These are phyloP conservation scores for Diutina pseudorugosa DNA, from an alignment of 1,139 yeast genomes.

Conservation along the genomic window DNA sequence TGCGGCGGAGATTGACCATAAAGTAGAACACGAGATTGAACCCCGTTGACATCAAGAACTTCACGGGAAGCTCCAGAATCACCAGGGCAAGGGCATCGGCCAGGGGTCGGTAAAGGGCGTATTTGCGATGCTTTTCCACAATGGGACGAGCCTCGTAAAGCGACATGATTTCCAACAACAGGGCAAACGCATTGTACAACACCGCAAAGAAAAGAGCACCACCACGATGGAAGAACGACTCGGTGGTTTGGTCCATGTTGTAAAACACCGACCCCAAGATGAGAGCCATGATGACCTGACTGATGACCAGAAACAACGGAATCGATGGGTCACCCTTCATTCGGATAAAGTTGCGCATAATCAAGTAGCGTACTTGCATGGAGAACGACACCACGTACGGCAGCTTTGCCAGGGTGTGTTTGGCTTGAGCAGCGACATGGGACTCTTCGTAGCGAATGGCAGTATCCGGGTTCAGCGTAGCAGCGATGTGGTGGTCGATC, in stretches of 20 bases:
- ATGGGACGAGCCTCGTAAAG: constrained; percentile 67
- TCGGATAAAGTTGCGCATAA: constrained; percentile 9
- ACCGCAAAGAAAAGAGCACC: constrained; percentile 70
- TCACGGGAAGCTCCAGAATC: constrained; percentile 55
- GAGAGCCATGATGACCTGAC: constrained; percentile 10
- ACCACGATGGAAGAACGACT: constrained; percentile 23
- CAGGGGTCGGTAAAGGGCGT: constrained; percentile 65
- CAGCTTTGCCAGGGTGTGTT: constrained; percentile 7
- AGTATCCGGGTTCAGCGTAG: constrained; percentile 26
- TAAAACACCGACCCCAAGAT: constrained; percentile 10
- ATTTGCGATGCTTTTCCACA: constrained; percentile 69
- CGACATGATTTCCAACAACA: constrained; percentile 60
- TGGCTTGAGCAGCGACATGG: constrained; percentile 10
- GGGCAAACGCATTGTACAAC: constrained; percentile 65
- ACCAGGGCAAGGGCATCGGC: constrained; percentile 68
- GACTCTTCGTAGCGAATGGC: constrained; percentile 8
- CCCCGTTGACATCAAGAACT: constrained; percentile 38
- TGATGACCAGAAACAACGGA: constrained; percentile 9
- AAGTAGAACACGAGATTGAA: constrained; percentile 59
- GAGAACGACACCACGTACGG: constrained; percentile 10
- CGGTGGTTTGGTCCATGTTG: constrained; percentile 8
- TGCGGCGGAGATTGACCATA: constrained; percentile 52
- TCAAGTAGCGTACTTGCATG: constrained; percentile 10
- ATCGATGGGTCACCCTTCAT: constrained; percentile 11
- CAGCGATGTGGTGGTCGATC: constrained; percentile 14